Conservation (phyloP, 2,329 filamentous ascomycete species). For the Coleophoma eucalyptorum region DNA sequence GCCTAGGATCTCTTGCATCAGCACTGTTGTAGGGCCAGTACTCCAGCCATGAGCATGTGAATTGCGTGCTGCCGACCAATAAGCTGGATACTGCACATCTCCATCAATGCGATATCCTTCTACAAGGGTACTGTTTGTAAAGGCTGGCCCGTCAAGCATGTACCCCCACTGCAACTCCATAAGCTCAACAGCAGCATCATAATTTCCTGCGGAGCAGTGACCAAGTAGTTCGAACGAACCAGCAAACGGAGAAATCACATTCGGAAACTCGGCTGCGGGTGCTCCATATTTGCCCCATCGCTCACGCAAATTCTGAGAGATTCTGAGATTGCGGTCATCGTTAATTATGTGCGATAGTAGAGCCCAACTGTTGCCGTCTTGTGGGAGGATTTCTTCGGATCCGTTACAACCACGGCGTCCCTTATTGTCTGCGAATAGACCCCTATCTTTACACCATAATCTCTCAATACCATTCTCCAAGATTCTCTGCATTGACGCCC, state of each 20-base stretch:
- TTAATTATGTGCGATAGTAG: constrained; percentile 31
- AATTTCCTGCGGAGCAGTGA: constrained; percentile 36
- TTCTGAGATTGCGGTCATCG: constrained; percentile 31
- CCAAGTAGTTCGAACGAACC: constrained; percentile 41
- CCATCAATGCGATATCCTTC: constrained; percentile 34
- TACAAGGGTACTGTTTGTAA: constrained; percentile 32
- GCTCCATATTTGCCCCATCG: constrained; percentile 42
- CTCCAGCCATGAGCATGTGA: constrained; percentile 46
- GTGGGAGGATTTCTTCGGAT: constrained; percentile 51
- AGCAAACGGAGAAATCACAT: constrained; percentile 43
- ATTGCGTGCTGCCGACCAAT: constrained; percentile 27
- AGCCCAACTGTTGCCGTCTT: constrained; percentile 56
- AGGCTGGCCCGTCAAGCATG: constrained; percentile 42
- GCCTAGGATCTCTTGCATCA: constrained; percentile 40
- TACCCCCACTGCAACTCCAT: constrained; percentile 48
- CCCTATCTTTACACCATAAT: constrained; percentile 32
- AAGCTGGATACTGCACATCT: constrained; percentile 29
- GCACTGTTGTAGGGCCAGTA: constrained; percentile 39
- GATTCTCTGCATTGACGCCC: constrained; percentile 9
- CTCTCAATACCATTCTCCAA: constrained; percentile 14
- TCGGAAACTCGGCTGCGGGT: constrained; percentile 40
- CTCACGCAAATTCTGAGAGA: constrained; percentile 14
- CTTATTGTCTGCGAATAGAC: constrained; percentile 47
- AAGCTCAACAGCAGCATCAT: constrained; percentile 34
- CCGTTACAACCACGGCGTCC: constrained; percentile 35